phyloP scores from a whole-genome alignment of 768 basidiomycete species.

The Podaxis sp. region DNA sequence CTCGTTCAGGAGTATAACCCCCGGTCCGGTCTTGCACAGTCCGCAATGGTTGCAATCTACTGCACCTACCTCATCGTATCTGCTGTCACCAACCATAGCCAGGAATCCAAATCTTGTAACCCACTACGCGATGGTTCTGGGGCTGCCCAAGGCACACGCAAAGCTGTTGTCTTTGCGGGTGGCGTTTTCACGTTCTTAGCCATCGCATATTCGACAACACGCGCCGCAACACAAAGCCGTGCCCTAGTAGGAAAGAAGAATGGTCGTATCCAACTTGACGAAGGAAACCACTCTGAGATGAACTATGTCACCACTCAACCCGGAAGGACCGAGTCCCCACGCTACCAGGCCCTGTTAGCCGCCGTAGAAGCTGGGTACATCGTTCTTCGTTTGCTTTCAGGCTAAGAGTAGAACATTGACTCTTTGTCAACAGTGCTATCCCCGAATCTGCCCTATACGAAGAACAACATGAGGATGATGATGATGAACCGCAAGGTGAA shows the following conservation, averaged over 20 bases:
- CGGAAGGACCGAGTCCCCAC: constrained; percentile 76
- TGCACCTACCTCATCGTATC: constrained; percentile 95
- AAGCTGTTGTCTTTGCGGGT: constrained; percentile 85
- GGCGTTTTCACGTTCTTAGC: constrained; percentile 97
- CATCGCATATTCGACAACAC: constrained; percentile 94
- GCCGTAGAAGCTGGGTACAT: constrained; percentile 93
- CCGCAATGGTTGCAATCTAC: constrained; percentile 96
- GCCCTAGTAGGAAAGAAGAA: constrained; percentile 80
- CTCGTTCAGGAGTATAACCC: constrained; percentile 90
- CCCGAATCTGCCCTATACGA: constrained; percentile 90
- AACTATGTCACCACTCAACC: constrained; percentile 84
- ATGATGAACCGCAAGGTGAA: constrained; percentile 66
- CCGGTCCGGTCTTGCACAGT: constrained; percentile 91
- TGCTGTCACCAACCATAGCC: constrained; percentile 90
- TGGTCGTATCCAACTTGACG: constrained; percentile 64
- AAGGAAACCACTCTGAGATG: constrained; percentile 63
- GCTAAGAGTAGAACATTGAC: not conserved
- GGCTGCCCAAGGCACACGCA: constrained; percentile 57
- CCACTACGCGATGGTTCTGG: constrained; percentile 65
- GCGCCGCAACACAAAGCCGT: constrained; percentile 94
- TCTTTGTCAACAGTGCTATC: constrained; percentile 59
- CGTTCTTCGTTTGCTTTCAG: not conserved
- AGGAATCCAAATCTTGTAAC: constrained; percentile 75
- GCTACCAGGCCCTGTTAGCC: constrained; percentile 92
- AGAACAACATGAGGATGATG: constrained; percentile 74